A percentile compares a stretch with the other conserved stretches of the same genome.
Evolutionary conservation across 768 basidiomycete genomes (phyloP).

Genomic region (Tricholoma flavovirens): DNA sequence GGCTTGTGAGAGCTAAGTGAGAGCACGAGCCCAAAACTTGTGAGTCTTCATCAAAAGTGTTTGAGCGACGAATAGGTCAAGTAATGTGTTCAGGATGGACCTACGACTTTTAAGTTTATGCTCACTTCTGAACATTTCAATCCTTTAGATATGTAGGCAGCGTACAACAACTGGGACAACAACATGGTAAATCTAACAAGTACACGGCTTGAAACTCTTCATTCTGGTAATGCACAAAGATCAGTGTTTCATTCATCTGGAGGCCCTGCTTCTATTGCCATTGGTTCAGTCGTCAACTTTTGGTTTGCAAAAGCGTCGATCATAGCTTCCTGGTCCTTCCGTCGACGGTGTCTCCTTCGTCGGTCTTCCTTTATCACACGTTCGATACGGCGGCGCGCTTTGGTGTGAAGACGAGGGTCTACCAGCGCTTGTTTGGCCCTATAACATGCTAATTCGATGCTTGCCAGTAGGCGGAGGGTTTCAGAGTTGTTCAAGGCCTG

Average conservation of each 20-base stretch:
- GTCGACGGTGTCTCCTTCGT: conserved; percentile 70
- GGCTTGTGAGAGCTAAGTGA: too few species aligned
- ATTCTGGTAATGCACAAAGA: neutral
- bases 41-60: neutral
- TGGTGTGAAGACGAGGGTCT: conserved; percentile 62
- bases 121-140: neutral
- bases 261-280: conserved; percentile 18
- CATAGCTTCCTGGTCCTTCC: conserved; percentile 81
- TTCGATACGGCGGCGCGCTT: conserved; percentile 66
- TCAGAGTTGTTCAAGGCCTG: conserved; percentile 82
- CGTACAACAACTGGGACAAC: neutral
- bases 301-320: conserved; percentile 71
- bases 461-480: conserved; percentile 74
- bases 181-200: neutral
- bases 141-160: neutral
- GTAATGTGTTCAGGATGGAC: too few species aligned
- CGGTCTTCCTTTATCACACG: conserved; percentile 83
- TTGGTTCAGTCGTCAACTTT: conserved; percentile 31
- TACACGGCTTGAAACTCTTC: neutral
- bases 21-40: neutral
- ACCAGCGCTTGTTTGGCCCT: conserved; percentile 61
- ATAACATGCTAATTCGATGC: conserved; percentile 82
- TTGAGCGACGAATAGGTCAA: neutral
- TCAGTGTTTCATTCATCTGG: conserved; percentile 14
- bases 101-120: too few species aligned